Evolutionary conservation across 2,329 filamentous ascomycete species (phyloP), one percentile per base, ranked within the genome.

Genomic region (Cylindrodendrum hubeiense): DNA sequence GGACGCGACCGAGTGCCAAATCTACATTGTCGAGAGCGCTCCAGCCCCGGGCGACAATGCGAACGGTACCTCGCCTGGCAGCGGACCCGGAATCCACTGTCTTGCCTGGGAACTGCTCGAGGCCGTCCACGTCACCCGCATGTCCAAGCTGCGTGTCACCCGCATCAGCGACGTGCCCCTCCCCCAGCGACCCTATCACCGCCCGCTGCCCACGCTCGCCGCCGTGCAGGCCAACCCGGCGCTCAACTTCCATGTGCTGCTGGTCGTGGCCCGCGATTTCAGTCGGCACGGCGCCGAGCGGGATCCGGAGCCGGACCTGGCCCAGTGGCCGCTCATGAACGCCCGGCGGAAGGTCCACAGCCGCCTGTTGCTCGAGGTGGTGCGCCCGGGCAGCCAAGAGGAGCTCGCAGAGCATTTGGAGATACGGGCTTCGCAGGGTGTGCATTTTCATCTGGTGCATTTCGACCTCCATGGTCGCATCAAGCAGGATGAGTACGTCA

Each of bases 291-390:
- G 54, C 13, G 49, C 54, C 49, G 60, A 63, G 30, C 49, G 49
- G n/a, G 54, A 63, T 9, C 60, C 49, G 24, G 60, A 63, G 54
- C 60, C 54, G 9, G 54, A 63, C 22, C 26, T 58, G 2, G 60
- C 60, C 3, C 60, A 63, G 39, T 63, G 60, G 60, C 60, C 60
- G n/a, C 53, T 63, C 4, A 63, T 63, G 60, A 63, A 46, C 26
- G 54, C 49, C 13, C 60, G 58, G 53, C 46, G 41, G 39, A 57
- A 47, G 60, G 17, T 63, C n/a, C 54, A 52, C 28, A 58, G 60
- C 22, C 46, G 60, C 17, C 37, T 63, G 39, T 22, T 63, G 53
- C 47, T 63, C 5, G 60, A 63, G 33, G 60, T 63, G 21, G 60
- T 63, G 60, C 60, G 60, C 7, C 60, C 60, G 13, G 60, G 60